Evolutionary conservation across 2,329 filamentous ascomycete species (phyloP).

Genomic region (Calonectria hongkongensis): DNA sequence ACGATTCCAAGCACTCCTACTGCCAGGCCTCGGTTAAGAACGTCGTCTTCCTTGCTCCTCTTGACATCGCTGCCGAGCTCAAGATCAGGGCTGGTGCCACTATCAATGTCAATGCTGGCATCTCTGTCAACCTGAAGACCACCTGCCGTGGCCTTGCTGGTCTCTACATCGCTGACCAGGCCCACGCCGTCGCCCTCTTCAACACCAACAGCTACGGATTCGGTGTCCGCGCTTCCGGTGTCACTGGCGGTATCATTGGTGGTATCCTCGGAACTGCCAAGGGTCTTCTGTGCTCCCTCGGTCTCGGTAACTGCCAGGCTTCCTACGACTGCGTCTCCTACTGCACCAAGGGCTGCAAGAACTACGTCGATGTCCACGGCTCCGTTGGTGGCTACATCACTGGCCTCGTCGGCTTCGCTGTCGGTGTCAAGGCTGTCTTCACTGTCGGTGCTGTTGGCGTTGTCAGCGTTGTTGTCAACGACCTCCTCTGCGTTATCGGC

Average conservation of each 20-base stretch:
- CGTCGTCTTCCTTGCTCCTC: slow-evolving; percentile 59
- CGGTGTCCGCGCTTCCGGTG: slow-evolving; percentile 50
- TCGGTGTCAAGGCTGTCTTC: slow-evolving; percentile 58
- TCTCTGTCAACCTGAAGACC: slow-evolving; percentile 58
- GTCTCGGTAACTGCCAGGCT: slow-evolving; percentile 55
- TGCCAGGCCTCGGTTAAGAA: slow-evolving; percentile 60
- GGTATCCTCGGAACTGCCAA: slow-evolving; percentile 53
- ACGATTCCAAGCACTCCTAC: slow-evolving; percentile 59
- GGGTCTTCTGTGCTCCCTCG: slow-evolving; percentile 56
- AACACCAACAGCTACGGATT: slow-evolving; percentile 61
- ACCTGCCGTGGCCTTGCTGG: slow-evolving; percentile 57
- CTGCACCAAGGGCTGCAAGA: slow-evolving; percentile 62
- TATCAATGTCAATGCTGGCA: slow-evolving; percentile 51
- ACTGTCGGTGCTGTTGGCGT: slow-evolving; percentile 55
- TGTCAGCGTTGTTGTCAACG: slow-evolving; percentile 58
- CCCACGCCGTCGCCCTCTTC: slow-evolving; percentile 61
- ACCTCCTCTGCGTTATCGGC: slow-evolving; percentile 58
- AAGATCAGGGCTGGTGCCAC: slow-evolving; percentile 51
- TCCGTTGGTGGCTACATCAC: slow-evolving; percentile 55
- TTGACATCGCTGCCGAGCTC: slow-evolving; percentile 54
- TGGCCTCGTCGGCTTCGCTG: slow-evolving; percentile 57
- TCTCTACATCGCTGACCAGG: slow-evolving; percentile 58
- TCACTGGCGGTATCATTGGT: slow-evolving; percentile 53
- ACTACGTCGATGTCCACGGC: slow-evolving; percentile 60
- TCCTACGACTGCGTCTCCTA: slow-evolving; percentile 62